Base-by-base conservation (phyloP, 192 early-diverging fungal genomes). In the Dimargaris cristalligena region DNA sequence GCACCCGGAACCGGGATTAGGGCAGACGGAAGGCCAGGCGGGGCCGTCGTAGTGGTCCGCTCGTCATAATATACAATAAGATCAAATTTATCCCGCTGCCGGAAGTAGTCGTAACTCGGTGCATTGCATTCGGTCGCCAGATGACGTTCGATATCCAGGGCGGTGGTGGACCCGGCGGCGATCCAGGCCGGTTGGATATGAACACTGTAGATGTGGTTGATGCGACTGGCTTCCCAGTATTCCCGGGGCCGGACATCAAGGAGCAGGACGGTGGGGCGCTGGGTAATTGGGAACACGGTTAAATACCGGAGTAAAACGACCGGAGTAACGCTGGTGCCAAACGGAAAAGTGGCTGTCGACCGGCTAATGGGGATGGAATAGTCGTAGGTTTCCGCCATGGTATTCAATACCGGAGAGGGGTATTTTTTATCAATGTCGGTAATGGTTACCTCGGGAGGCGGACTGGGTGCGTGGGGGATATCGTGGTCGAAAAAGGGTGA, bases 211-310 rank as follows among this genome's bases (percentile, higher is more conserved):
- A 64, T 65, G 63, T 84, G 79, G 45, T 79, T 80, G 38, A 94
- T 77, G 14, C 79, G 85, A 1, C 84, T 86, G 55, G 70, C 72
- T 0, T 70, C 68, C 67, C 72, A 90, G 33, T 84, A 72, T 29
- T 86, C 79, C 38, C 78, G 76, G 33, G 78, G 77, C 16, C 91
- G 77, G 13, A 91, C 76, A 68, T 94, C 91, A 58, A 94, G 67
- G 22, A 93, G 57, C 26, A 94, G 59, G 4, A 87, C 49, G 14
- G 67, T 69, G 0, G 77, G 72, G 8, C 72, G 66, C 20, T 34
- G 50, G 0, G 67, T 52, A 45, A 52, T 23, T 35, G 71, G 62
- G 22, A 60, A 29, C 57, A 33, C 13, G 31, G 54, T 33, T 34
- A 82, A 34, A 52, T 73, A 69, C n/a, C 66, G 33, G 45, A 63